phyloP scores from a whole-genome alignment of 148 eudicot species.

The Rhododendron simsii region DNA sequence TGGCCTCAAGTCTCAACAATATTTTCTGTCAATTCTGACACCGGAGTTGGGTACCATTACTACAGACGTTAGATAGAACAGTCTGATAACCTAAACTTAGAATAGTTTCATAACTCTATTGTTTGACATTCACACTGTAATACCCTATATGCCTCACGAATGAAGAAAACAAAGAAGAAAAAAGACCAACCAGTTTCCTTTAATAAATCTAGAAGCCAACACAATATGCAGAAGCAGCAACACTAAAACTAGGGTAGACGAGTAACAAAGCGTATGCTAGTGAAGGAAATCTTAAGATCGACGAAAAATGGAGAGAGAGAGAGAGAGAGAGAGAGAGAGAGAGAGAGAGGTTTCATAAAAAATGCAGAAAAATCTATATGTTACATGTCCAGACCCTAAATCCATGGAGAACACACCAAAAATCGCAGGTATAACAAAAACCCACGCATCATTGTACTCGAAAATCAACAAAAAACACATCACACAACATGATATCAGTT shows the following conservation, averaged over 20 bases:
- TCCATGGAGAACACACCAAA: too few relatives aligned
- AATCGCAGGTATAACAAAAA: too few relatives aligned
- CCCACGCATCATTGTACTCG: too few relatives aligned
- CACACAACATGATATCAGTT: too few relatives aligned
- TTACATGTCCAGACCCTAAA: too few relatives aligned
- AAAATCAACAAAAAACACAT: too few relatives aligned
- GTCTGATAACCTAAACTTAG: neutral
- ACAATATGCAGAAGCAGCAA: neutral
- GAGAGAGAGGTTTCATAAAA: too few relatives aligned
- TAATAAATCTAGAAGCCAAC: conserved; percentile 5
- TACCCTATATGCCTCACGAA: conserved; percentile 27
- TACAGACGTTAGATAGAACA: neutral
- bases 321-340: too few relatives aligned
- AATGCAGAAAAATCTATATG: too few relatives aligned
- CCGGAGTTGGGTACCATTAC: neutral
- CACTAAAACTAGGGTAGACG: conserved; percentile 3
- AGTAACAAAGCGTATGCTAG: neutral
- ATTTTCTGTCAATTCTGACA: neutral
- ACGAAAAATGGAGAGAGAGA: neutral
- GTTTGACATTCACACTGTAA: conserved; percentile 30
- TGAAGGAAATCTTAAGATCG: neutral
- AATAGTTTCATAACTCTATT: neutral
- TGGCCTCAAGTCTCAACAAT: neutral
- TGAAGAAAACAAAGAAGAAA: neutral
- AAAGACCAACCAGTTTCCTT: conserved; percentile 13